These are phyloP conservation scores for Saccharomyces hybrid DNA, from an alignment of 1,139 yeast species.

Conservation along the genomic window DNA sequence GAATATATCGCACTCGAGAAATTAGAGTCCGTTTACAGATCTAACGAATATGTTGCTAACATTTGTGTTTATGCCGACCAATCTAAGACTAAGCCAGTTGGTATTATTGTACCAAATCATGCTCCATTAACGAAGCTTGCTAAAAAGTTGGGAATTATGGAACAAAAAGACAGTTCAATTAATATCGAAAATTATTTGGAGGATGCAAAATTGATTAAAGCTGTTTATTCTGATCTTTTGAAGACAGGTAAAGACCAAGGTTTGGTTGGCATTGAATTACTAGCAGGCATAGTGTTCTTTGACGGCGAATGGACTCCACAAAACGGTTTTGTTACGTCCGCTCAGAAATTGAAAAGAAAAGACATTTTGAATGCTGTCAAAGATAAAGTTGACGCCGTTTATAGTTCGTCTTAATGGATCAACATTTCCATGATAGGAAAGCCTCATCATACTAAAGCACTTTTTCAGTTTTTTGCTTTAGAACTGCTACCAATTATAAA, in stretches of 20 bases:
- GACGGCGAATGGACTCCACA: slow-evolving; percentile 98
- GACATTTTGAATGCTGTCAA: slow-evolving; percentile 67
- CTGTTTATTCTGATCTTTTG: slow-evolving; percentile 53
- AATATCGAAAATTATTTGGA: slow-evolving; percentile 47
- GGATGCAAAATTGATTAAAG: slow-evolving; percentile 49
- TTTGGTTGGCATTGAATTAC: slow-evolving; percentile 74
- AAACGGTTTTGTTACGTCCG: slow-evolving; percentile 87
- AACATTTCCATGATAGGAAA: not conserved
- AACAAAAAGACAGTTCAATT: slow-evolving; percentile 34
- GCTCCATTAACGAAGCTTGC: slow-evolving; percentile 54
- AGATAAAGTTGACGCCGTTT: slow-evolving; percentile 52
- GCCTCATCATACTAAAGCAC: not conserved
- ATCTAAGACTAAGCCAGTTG: slow-evolving; percentile 80
- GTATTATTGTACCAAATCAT: slow-evolving; percentile 79
- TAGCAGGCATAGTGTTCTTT: slow-evolving; percentile 68
- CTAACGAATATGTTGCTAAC: slow-evolving; percentile 68
- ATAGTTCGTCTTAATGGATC: slow-evolving; percentile 20
- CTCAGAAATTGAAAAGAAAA: slow-evolving; percentile 93
- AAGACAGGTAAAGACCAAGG: slow-evolving; percentile 77
- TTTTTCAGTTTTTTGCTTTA: not conserved
- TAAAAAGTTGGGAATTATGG: slow-evolving; percentile 44
- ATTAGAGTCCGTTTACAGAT: slow-evolving; percentile 76
- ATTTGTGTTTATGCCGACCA: slow-evolving; percentile 92
- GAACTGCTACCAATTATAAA: not conserved
- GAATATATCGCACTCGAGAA: slow-evolving; percentile 97